Base-by-base conservation (phyloP, 2,329 filamentous ascomycete genomes). In the Chaetomiaceae sp. region DNA sequence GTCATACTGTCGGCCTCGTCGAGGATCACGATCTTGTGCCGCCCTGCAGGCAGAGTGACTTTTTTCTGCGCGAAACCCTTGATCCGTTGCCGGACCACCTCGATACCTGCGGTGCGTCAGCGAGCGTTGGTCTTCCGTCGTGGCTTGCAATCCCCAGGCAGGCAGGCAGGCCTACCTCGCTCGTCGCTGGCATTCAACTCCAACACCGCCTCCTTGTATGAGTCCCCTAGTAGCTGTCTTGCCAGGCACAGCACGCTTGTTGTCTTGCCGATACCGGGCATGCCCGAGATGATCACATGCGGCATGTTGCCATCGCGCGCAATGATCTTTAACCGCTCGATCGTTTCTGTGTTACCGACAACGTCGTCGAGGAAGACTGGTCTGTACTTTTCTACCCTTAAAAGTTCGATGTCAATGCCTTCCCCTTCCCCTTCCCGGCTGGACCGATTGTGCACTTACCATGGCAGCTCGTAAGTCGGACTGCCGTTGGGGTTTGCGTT, bases 1-100 rank as follows among this genome's bases (percentile, higher is more conserved):
- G 94, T 99, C 94, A 99, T 99, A 69, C 86, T 91, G 77, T 99
- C 94, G 54, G 94, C 94, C 75, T 99, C 94, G 71, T 99, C 94
- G 53, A 99, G 84, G 61, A 99, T 97, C 45, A 99, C 90, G 45
- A 99, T 77, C 75, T 99, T 99, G 71, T 99, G 94, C 50, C 91
- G 82, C 8, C 94, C 94, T 1, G 85, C 75, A 0, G 94, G 90
- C 11, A 99, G 78, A 1, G 94, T 99, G 62, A 99, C 94, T 73
- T 99, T 99, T 73, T 99, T 99, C 71, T 97, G 94, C 3, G 94
- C 94, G 66, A 99, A 99, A 7, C 90, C 90, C 74, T 99, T 99
- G 76, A 99, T 99, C 58, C 94, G 80, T 69, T 96, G 96, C 48
- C 94, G 84, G 23, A 99, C 94, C 16, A 99, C 94, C 66, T 99